Evolutionary conservation across 2,329 filamentous ascomycete species (phyloP).

Genomic region (Neurospora sp.): DNA sequence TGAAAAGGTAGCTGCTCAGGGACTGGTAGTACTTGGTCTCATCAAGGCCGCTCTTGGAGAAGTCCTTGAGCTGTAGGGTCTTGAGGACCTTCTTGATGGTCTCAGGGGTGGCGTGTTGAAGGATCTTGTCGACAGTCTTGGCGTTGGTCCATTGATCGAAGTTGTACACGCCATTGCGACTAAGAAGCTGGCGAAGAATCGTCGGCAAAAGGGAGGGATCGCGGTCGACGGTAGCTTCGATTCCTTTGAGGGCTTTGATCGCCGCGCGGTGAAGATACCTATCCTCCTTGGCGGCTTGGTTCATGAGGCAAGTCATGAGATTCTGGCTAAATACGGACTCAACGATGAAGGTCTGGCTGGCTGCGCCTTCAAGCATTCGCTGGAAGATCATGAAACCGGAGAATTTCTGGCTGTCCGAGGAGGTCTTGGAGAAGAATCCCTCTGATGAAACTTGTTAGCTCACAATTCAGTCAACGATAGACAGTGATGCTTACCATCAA

Average conservation of each 20-base stretch:
- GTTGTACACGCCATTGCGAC: conserved; percentile 59
- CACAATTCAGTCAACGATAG: neutral
- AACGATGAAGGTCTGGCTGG: conserved; percentile 37
- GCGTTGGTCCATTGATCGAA: conserved; percentile 82
- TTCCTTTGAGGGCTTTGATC: conserved; percentile 60
- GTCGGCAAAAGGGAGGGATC: conserved; percentile 48
- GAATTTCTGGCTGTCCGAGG: conserved; percentile 82
- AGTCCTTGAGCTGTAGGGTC: conserved; percentile 33
- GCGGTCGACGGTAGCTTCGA: conserved; percentile 54
- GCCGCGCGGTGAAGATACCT: conserved; percentile 73
- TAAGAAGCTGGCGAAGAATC: conserved; percentile 58
- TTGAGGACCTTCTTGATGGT: conserved; percentile 45
- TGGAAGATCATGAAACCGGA: conserved; percentile 84
- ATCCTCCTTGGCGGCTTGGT: conserved; percentile 69
- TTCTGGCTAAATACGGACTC: conserved; percentile 69
- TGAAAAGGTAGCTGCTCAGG: conserved; percentile 45
- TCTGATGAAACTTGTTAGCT: conserved; percentile 38
- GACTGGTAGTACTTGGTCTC: conserved; percentile 35
- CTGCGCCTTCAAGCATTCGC: conserved; percentile 53
- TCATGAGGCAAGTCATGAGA: conserved; percentile 69
- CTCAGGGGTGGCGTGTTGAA: conserved; percentile 47
- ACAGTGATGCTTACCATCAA: conserved; percentile 58
- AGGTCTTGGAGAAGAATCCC: conserved; percentile 69
- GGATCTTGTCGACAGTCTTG: conserved; percentile 69
- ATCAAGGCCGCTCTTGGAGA: conserved; percentile 21